Base-by-base conservation (phyloP, 2,329 filamentous ascomycete genomes). In the Epichloe gansuensis region DNA sequence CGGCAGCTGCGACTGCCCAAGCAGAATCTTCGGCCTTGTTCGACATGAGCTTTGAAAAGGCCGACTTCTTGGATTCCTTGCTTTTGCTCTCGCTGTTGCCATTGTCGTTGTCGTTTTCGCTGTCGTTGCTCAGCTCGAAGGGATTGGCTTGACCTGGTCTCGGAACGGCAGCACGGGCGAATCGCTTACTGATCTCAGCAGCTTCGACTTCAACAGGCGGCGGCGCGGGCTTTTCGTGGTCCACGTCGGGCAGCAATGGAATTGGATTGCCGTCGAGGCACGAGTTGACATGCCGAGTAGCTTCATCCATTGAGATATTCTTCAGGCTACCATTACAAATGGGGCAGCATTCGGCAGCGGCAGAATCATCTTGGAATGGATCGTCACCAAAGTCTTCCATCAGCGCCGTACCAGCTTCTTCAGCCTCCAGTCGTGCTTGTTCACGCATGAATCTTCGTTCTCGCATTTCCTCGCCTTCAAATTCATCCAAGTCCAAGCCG, bases 11-110 rank as follows among this genome's bases (percentile, higher is more conserved):
- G 38, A 80, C 82, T 1, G 86, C 83, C 93, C 93, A 98, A 1
- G 93, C 93, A 1, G 82, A 77, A 65, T 95, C 86, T 71, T 98
- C 93, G 5, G 86, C 88, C 61, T 95, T 90, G 5, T 82, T 83
- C 6, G 90, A 88, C 93, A 98, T 98, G 54, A 98, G 75, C 63
- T 88, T 93, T 3, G 86, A 85, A 62, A 98, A 98, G 0, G 91
- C 93, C 3, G 91, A 94, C 21, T 72, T 73, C 43, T 25, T 44
- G 17, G 71, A 55, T 50, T 71, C 56, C 50, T 63, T 58, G 52
- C 64, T 56, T 49, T 63, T 59, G 52, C 28, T n/a, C 11, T 41
- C 13, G n/a, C 64, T 55, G 54, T 64, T 55, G 55, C 72, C 76
- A 2, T 48, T 46, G 28, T 9, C 28, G 50, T 63, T 59, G 52